Evolutionary conservation across 305 asterid species (phyloP).

Genomic region (Plantago coronopus): DNA sequence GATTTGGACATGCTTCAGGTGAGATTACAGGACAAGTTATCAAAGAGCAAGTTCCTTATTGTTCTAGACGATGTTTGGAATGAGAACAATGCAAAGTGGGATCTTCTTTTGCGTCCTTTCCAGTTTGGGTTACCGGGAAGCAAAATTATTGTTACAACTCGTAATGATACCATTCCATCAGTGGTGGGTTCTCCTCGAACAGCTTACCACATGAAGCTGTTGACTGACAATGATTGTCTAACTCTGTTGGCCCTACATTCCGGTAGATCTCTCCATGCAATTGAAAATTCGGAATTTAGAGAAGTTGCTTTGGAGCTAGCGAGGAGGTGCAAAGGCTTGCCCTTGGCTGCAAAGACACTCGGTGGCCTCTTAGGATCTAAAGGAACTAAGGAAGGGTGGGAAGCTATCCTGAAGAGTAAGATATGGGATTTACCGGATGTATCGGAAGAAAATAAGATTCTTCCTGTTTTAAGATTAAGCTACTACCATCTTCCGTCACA

Average conservation of each 20-base stretch:
- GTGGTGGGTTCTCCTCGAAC: conserved; percentile 37
- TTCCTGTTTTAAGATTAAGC: conserved; percentile 45
- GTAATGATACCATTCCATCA: conserved; percentile 35
- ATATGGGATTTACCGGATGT: conserved; percentile 43
- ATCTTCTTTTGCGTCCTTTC: conserved; percentile 33
- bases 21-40: conserved; percentile 28
- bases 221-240: conserved; percentile 37
- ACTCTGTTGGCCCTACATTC: conserved; percentile 43
- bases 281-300: conserved; percentile 25
- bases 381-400: conserved; percentile 46
- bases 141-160: conserved; percentile 45
- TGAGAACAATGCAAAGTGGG: conserved; percentile 37
- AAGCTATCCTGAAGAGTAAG: conserved; percentile 40
- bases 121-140: conserved; percentile 36
- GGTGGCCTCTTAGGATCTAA: conserved; percentile 47
- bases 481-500: conserved; percentile 50
- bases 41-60: conserved; percentile 35
- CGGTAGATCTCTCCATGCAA: conserved; percentile 24
- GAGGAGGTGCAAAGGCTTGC: conserved; percentile 58
- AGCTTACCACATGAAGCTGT: conserved; percentile 39
- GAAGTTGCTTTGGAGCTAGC: conserved; percentile 41
- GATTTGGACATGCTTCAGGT: conserved; percentile 39
- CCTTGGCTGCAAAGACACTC: conserved; percentile 59
- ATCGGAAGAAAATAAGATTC: conserved; percentile 30
- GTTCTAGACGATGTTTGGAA: conserved; percentile 56